phyloP scores from a whole-genome alignment of 192 early-diverging fungal species.

The Backusella mclennaniae region DNA sequence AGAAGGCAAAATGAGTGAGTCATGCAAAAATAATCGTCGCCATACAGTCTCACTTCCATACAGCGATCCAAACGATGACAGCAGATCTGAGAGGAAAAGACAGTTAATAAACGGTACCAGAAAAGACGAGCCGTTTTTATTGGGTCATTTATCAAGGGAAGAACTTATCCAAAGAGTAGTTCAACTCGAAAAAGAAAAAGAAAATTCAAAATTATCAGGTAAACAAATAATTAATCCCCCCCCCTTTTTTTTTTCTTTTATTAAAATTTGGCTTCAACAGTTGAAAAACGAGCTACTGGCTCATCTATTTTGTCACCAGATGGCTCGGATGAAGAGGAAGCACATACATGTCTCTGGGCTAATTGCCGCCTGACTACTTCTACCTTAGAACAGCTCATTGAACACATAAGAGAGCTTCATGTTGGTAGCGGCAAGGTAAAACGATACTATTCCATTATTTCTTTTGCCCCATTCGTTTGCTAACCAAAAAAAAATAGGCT shows the following conservation, averaged over 20 bases:
- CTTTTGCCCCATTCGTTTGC: neutral
- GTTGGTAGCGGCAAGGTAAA: slow-evolving; percentile 56
- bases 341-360: slow-evolving; percentile 8
- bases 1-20: neutral
- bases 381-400: slow-evolving; percentile 28
- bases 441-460: neutral
- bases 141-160: slow-evolving; percentile 19
- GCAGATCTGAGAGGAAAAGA: neutral
- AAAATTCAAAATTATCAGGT: neutral
- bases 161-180: slow-evolving; percentile 25
- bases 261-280: neutral
- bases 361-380: neutral
- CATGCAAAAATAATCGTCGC: neutral
- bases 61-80: neutral
- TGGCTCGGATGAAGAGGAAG: slow-evolving; percentile 3
- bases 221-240: neutral
- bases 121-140: neutral
- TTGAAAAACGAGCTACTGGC: neutral
- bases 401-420: slow-evolving; percentile 47
- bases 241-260: neutral
- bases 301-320: neutral
- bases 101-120: neutral
- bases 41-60: slow-evolving; percentile 1
- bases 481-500: slow-evolving; percentile 22
- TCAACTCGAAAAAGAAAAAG: slow-evolving; percentile 24